A percentile compares a stretch with the other conserved stretches of the same genome.
These are phyloP conservation scores for Ophiosphaerella korrae DNA, from an alignment of 2,329 filamentous ascomycete species.

Conservation along the genomic window DNA sequence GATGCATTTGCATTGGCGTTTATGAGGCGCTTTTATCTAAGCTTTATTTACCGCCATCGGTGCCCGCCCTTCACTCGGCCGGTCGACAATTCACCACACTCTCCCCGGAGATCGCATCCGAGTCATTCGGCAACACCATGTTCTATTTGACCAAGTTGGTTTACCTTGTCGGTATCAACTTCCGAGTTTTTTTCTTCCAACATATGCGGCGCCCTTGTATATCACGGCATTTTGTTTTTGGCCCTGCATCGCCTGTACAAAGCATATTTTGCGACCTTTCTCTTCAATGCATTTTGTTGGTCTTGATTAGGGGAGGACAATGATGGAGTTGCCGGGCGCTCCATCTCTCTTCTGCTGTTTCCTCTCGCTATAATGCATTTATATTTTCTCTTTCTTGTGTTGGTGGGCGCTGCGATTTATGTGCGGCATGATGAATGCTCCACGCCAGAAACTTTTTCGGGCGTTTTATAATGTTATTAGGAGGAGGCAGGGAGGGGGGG, in stretches of 20 bases:
- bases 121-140: conserved; percentile 2
- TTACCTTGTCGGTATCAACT: conserved; percentile 13
- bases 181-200: conserved; percentile 6
- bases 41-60: conserved; percentile 15
- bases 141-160: conserved; percentile 12
- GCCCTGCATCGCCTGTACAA: conserved; percentile 30
- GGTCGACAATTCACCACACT: neutral
- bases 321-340: neutral
- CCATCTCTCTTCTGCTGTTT: neutral
- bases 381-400: neutral
- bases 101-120: neutral
- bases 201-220: conserved; percentile 30
- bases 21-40: conserved; percentile 25
- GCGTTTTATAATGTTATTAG: too few relatives aligned
- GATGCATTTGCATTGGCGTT: conserved; percentile 32
- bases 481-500: too few relatives aligned
- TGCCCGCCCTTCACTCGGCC: conserved; percentile 1
- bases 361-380: neutral
- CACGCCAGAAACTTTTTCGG: too few relatives aligned
- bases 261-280: conserved; percentile 11
- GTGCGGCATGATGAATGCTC: neutral
- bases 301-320: neutral
- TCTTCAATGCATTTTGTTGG: neutral
- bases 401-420: neutral
- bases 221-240: conserved; percentile 25